A percentile compares a stretch with the other conserved stretches of the same genome.
These are phyloP conservation scores for Serendipita indica DNA, from an alignment of 768 basidiomycete species.

Conservation along the genomic window DNA sequence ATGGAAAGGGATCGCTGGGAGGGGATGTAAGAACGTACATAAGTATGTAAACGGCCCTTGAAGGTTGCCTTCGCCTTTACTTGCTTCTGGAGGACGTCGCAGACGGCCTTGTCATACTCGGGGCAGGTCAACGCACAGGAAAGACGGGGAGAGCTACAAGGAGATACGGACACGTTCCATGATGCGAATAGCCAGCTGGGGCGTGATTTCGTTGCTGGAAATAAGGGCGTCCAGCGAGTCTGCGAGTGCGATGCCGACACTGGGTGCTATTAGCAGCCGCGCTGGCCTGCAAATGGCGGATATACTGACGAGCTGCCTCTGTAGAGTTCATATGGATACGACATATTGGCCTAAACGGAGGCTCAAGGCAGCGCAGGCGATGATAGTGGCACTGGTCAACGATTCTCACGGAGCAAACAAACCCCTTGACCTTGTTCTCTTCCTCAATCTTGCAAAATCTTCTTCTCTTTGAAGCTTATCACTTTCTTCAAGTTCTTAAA, in stretches of 20 bases:
- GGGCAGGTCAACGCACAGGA: background rate
- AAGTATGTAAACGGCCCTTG: background rate
- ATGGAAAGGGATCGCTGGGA: too few relatives aligned
- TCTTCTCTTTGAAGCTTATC: slow-evolving; percentile 1
- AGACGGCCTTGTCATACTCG: slow-evolving; percentile 1
- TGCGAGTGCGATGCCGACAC: slow-evolving; percentile 92
- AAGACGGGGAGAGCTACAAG: background rate
- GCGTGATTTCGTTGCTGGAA: slow-evolving; percentile 89
- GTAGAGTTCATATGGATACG: slow-evolving; percentile 1
- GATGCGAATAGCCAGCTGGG: slow-evolving; percentile 98
- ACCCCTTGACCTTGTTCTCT: slow-evolving; percentile 4
- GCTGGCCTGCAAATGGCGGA: background rate
- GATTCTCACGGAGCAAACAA: background rate
- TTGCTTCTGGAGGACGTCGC: slow-evolving; percentile 3
- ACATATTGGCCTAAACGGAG: background rate
- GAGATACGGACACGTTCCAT: slow-evolving; percentile 62
- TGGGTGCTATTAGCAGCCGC: slow-evolving; percentile 21
- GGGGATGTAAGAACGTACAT: background rate
- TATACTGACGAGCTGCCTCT: background rate
- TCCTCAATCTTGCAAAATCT: slow-evolving; percentile 6
- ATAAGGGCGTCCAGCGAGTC: slow-evolving; percentile 98
- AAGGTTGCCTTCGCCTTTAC: slow-evolving; percentile 7
- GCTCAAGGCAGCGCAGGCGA: background rate
- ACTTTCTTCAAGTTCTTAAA: background rate
- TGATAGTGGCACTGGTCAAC: background rate